Evolutionary conservation across 352 stramenopile species (phyloP), one percentile per base, ranked within the genome.

Genomic region (Nothophytophthora sp.): DNA sequence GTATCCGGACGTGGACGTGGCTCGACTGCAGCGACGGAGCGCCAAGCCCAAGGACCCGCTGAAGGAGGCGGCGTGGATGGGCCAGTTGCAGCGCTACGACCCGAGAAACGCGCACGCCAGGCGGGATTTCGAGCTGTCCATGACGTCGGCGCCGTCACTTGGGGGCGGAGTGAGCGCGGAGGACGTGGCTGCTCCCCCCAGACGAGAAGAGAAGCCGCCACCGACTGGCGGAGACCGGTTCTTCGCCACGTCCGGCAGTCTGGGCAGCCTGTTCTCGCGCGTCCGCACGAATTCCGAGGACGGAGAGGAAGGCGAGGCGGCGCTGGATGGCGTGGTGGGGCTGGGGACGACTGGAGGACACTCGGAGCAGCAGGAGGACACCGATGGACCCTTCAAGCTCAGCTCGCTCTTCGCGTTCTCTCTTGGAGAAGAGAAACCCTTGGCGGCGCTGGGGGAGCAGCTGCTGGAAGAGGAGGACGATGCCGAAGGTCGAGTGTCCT

Each of bases 211-310:
- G 27, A 87, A 87, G 48, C 58, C 76, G 19, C 62, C 86, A 1
- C 48, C 71, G 12, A 73, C 70, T 0, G 79, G 77, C n/a, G 77
- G 74, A 13, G 77, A 90, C 32, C 77, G 80, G 9, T 93, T 88
- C 58, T 93, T 90, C 55, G 60, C 71, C 18, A 88, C 80, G 4
- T 78, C 75, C 2, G 73, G 62, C 22, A 54, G 56, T 15, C 62
- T 93, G 10, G 75, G 72, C n/a, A 80, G 67, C 28, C 50, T 93
- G 32, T 93, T 93, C 47, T 76, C 79, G 1, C 79, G 82, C 30
- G 77, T 93, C 16, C 82, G 82, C 24, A 87, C 85, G 55, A 93
- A 93, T 50, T 93, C 82, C 36, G 82, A 93, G 39, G 82, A 93
- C 37, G 82, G 82, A 16, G 67, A 82, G 23, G 77, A 76, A 46